Evolutionary conservation across 495 filamentous ascomycete genomes (phyloP).

Genomic region (Lepidopterella palustris): DNA sequence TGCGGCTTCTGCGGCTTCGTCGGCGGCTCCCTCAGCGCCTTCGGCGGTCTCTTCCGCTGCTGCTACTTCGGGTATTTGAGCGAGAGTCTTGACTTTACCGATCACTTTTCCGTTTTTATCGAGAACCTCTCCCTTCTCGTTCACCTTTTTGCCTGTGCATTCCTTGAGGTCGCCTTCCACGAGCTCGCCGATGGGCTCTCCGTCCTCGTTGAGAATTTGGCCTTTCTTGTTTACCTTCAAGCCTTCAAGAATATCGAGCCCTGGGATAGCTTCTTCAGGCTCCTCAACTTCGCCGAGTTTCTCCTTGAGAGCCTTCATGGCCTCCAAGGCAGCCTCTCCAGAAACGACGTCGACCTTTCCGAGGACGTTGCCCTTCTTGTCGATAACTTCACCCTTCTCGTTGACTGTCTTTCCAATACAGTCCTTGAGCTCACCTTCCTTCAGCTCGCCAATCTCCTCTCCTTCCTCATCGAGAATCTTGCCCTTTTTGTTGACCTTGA

Average conservation of each 20-base stretch:
- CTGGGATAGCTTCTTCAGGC: constrained; percentile 28
- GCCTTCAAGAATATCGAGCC: constrained; percentile 39
- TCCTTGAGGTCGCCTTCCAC: constrained; percentile 43
- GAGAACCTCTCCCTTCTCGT: constrained; percentile 47
- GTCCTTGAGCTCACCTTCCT: constrained; percentile 43
- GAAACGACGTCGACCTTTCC: constrained; percentile 46
- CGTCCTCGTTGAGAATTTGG: constrained; percentile 45
- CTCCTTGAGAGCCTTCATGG: constrained; percentile 43
- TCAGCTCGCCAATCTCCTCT: constrained; percentile 46
- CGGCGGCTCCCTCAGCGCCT: constrained; percentile 30
- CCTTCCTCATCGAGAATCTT: constrained; percentile 50
- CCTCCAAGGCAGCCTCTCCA: constrained; percentile 48
- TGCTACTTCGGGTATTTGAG: constrained; percentile 24
- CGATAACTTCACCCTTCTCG: constrained; percentile 46
- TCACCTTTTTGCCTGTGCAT: constrained; percentile 47
- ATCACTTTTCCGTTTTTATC: constrained; percentile 42
- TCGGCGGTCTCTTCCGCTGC: constrained; percentile 39
- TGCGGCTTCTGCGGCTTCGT: constrained; percentile 32
- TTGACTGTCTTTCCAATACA: constrained; percentile 47
- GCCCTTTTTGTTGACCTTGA: constrained; percentile 52
- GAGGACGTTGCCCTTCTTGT: constrained; percentile 46
- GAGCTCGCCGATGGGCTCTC: constrained; percentile 46
- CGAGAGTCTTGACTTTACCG: constrained; percentile 34
- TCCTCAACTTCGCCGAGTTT: constrained; percentile 39
- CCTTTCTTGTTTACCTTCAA: constrained; percentile 44